These are phyloP conservation scores for Pleurotus cornucopiae DNA, from an alignment of 768 basidiomycete genomes.

Conservation along the genomic window DNA sequence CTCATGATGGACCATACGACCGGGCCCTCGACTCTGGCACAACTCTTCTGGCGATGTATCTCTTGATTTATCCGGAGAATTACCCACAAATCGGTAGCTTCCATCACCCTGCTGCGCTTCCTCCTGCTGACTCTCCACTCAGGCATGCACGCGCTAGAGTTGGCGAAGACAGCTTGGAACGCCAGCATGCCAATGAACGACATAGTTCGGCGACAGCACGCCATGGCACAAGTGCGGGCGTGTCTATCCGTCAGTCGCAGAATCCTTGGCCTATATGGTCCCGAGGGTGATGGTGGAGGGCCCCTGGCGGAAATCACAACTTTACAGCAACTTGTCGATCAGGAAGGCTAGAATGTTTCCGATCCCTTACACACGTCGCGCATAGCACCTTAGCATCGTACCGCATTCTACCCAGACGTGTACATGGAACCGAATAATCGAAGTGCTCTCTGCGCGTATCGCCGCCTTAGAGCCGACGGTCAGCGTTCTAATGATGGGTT, in stretches of 20 bases:
- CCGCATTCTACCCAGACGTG: too few species aligned
- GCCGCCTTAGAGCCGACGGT: too few species aligned
- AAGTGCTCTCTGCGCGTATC: too few species aligned
- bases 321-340: constrained; percentile 37
- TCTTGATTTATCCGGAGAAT: constrained; percentile 66
- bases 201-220: constrained; percentile 21
- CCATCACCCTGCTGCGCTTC: not conserved
- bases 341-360: constrained; percentile 9
- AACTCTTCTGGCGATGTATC: constrained; percentile 61
- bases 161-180: constrained; percentile 80
- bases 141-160: constrained; percentile 76
- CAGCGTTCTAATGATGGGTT: too few species aligned
- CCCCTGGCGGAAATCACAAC: constrained; percentile 50
- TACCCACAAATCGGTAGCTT: constrained; percentile 79
- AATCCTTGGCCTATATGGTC: constrained; percentile 46
- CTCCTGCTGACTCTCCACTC: not conserved
- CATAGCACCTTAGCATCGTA: too few species aligned
- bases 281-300: constrained; percentile 61
- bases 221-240: constrained; percentile 10
- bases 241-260: constrained; percentile 32
- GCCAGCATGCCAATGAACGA: constrained; percentile 27
- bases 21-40: constrained; percentile 50
- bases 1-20: constrained; percentile 59
- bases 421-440: too few species aligned
- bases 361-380: not conserved